Conservation (phyloP, 345 rosid genomes). For the Sisymbrium altissimum region DNA sequence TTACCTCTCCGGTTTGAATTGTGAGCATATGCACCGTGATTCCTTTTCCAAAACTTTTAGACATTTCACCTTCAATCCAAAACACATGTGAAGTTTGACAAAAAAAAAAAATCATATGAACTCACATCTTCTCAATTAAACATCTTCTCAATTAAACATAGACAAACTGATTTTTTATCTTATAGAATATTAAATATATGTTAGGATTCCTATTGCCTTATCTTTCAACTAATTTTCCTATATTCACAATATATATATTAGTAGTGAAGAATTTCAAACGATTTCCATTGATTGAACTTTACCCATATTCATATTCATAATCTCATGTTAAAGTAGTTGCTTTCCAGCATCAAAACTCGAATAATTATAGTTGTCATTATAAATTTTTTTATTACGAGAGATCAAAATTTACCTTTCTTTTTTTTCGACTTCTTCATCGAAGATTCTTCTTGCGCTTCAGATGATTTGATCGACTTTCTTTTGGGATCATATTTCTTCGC, state of each 20-base stretch:
- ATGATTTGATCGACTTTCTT: constrained; percentile 39
- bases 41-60: constrained; percentile 51
- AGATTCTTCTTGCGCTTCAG: neutral
- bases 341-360: too few relatives aligned
- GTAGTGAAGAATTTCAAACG: neutral
- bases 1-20: constrained; percentile 62
- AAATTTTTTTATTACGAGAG: too few relatives aligned
- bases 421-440: neutral
- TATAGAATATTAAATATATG: neutral
- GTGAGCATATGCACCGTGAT: constrained; percentile 58
- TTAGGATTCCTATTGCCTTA: neutral
- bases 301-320: too few relatives aligned
- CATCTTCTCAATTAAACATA: too few relatives aligned
- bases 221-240: neutral
- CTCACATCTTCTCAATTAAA: too few relatives aligned
- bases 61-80: constrained; percentile 51
- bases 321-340: too few relatives aligned
- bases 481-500: constrained; percentile 47
- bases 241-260: neutral
- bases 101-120: too few relatives aligned
- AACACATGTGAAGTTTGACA: neutral
- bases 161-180: too few relatives aligned
- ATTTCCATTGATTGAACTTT: neutral
- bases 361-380: neutral
- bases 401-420: constrained; percentile 36